These are phyloP conservation scores for Glycine tomentella DNA, from an alignment of 306 rosid genomes.

Conservation along the genomic window DNA sequence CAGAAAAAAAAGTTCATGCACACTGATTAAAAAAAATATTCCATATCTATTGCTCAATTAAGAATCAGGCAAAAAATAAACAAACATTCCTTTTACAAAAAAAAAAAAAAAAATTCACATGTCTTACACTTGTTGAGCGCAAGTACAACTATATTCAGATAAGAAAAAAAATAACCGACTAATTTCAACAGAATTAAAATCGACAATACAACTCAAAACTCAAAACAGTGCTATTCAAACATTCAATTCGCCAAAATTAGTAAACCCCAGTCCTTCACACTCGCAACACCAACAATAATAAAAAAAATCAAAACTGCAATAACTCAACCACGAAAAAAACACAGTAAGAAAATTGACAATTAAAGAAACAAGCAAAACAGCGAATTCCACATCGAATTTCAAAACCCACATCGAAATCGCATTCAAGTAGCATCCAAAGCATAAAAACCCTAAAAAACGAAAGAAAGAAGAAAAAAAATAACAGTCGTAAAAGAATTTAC, in stretches of 20 bases:
- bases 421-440: constrained; percentile 40
- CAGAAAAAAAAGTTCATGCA: not conserved
- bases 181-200: constrained; percentile 10
- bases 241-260: constrained; percentile 29
- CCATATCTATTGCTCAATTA: not conserved
- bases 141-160: not conserved
- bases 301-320: not conserved
- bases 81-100: constrained; percentile 18
- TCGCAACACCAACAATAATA: not conserved
- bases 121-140: not conserved
- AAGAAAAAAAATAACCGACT: not conserved
- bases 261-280: not conserved
- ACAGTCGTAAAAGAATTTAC: not conserved
- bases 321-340: not conserved
- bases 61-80: not conserved
- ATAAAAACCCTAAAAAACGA: constrained; percentile 51
- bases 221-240: not conserved
- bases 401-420: not conserved
- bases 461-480: not conserved
- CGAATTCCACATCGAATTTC: constrained; percentile 10
- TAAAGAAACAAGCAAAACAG: not conserved
- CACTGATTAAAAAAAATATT: not conserved
- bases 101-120: too few species aligned
- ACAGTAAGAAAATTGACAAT: not conserved
- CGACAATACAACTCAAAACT: constrained; percentile 36